Evolutionary conservation across 2,329 filamentous ascomycete genomes (phyloP), one percentile per base, ranked within the genome.

Genomic region (Paecilomyces niveus): DNA sequence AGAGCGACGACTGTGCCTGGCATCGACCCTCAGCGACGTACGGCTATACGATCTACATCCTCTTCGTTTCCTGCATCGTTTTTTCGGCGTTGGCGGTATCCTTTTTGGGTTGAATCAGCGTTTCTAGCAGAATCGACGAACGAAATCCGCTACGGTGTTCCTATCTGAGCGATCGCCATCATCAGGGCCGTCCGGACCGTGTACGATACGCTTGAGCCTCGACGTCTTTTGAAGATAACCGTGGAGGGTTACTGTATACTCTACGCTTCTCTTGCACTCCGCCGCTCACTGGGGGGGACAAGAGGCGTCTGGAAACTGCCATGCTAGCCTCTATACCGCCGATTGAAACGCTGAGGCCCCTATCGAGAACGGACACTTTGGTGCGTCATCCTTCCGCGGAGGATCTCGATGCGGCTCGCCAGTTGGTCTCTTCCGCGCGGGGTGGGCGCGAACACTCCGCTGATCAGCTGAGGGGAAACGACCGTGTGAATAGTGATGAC

Each of bases 321-420:
- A 73, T 74, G 71, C 61, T 74, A 64, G 71, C 70, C 53, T 73
- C 72, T 45, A 64, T 71, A n/a, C 62, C 69, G 57, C 68, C 70
- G 64, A 74, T 74, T 71, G 72, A 74, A 64, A 63, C 70, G 59
- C 63, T 68, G 64, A 66, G 66, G 62, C 70, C 72, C 61, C 62
- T 71, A 32, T 65, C 71, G 54, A 65, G 64, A 51, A 68, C 67
- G 21, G 64, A 68, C 58, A 69, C 65, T 63, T 61, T 73, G 56
- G 65, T 71, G 66, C 73, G 74, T 61, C 74, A 78, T 59, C 76
- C 76, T 3, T 79, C 76, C 3, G 76, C 76, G 26, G 76, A 79
- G 66, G 76, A 79, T 62, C 63, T 79, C 51, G 77, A 78, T 63
- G 76, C 77, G 59, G 77, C 77, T 57, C 77, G 77, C 65, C 77